Conservation (phyloP, 2,329 filamentous ascomycete species). For the Amylocarpus encephaloides region DNA sequence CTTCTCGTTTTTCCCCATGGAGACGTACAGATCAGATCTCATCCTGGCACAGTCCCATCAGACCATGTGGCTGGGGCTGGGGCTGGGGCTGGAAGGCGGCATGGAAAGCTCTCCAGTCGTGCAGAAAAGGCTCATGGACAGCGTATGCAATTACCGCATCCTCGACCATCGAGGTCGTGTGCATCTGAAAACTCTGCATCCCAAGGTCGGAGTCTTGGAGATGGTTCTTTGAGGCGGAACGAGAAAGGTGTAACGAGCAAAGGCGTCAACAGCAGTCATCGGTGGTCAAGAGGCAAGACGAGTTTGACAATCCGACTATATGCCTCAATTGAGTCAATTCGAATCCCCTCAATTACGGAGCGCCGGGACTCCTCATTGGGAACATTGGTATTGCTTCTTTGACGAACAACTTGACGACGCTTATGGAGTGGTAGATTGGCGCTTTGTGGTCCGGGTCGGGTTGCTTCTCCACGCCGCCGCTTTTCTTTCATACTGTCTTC, state of each 20-base stretch:
- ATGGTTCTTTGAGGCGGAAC: too few relatives aligned
- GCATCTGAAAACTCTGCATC: slow-evolving; percentile 2
- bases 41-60: not conserved
- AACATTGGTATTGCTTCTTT: not conserved
- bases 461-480: not conserved
- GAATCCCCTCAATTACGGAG: not conserved
- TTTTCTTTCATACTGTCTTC: not conserved
- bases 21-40: not conserved
- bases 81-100: not conserved
- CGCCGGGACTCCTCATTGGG: not conserved
- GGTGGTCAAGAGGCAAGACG: not conserved
- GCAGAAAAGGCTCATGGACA: slow-evolving; percentile 3
- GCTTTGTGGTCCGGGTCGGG: not conserved
- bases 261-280: not conserved
- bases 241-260: not conserved
- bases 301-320: not conserved
- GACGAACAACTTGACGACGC: not conserved
- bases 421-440: not conserved
- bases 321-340: slow-evolving; percentile 3
- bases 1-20: too few relatives aligned
- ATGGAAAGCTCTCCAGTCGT: slow-evolving; percentile 2
- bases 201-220: too few relatives aligned
- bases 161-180: not conserved
- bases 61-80: not conserved
- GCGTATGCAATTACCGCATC: slow-evolving; percentile 4